Base-by-base conservation (phyloP, 2,329 filamentous ascomycete genomes). In the Samsoniella hepiali region DNA sequence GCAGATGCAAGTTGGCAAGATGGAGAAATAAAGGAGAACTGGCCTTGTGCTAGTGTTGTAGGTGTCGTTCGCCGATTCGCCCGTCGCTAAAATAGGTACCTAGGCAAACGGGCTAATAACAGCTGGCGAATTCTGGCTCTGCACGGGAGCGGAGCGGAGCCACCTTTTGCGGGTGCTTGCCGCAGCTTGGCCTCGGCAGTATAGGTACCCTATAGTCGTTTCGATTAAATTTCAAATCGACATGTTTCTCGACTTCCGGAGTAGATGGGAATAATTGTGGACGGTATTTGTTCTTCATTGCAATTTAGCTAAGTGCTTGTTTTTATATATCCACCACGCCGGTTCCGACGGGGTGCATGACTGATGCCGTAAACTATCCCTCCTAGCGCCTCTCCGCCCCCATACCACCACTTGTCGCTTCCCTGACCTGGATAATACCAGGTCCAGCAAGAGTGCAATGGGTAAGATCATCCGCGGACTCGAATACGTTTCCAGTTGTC, bases 391-490 rank as follows among this genome's bases (percentile, higher is more conserved):
- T 3, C 13, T 40, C 38, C 2, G 11, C 38, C 3, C 2, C 10
- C 2, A 17, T 27, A 10, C 22, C 15, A 10, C 4, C n/a, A 5
- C 22, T 22, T 22, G 38, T 44, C 0, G 40, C 27, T 27, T 50
- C 27, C 15, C 3, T 15, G 38, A 72, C 73, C 65, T 75, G 74
- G n/a, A 75, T 74, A 31, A 75, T 38, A 34, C 67, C 72, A 13
- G 73, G 73, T 2, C 68, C 73, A 27, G 73, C 73, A 1, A 75
- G 65, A 3, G 73, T 71, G 10, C 58, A 54, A 4, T 64, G 63
- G 0, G 67, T 64, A 1, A 75, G 60, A n/a, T 67, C 70, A 34
- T 70, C 68, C 0, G 69, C 63, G 5, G 53, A 68, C 11, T 65
- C 55, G 56, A 74, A 73, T 13, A 66, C 59, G 34, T 65, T 63